These are phyloP conservation scores for Ceratobasidium sp. DNA, from an alignment of 1,284 basidiomycete genomes.

Conservation along the genomic window DNA sequence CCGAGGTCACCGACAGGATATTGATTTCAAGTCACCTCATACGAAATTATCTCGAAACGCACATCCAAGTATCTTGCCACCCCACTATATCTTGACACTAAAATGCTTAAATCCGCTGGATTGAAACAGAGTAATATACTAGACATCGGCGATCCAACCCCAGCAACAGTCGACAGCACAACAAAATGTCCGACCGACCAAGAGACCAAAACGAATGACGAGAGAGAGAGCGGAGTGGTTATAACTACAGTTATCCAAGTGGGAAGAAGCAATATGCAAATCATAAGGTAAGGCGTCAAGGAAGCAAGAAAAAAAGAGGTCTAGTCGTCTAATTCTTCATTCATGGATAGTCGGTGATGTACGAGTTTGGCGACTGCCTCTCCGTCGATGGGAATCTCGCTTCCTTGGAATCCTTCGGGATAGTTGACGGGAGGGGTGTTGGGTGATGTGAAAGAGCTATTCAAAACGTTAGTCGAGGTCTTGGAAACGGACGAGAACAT, in stretches of 20 bases:
- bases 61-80: too few relatives aligned
- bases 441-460: constrained; percentile 32
- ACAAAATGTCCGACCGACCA: constrained; percentile 10
- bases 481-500: not conserved
- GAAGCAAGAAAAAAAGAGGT: not conserved
- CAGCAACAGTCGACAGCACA: constrained; percentile 10
- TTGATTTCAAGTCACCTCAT: too few relatives aligned
- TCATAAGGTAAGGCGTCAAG: not conserved
- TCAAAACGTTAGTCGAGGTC: constrained; percentile 25
- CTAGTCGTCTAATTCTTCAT: constrained; percentile 37
- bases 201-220: constrained; percentile 5
- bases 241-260: constrained; percentile 32
- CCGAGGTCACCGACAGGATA: too few relatives aligned
- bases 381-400: constrained; percentile 52
- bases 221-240: constrained; percentile 1
- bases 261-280: not conserved
- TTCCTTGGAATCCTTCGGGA: constrained; percentile 56
- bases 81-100: not conserved
- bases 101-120: constrained; percentile 4
- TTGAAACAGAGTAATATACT: not conserved
- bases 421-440: constrained; percentile 45
- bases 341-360: constrained; percentile 34
- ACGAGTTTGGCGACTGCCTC: constrained; percentile 41
- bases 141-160: constrained; percentile 4
- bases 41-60: too few relatives aligned